Percentiles rank a stretch among this genome's conserved stretches.
Conservation (phyloP, 305 asterid species). For the Stenogyne calaminthoides region DNA sequence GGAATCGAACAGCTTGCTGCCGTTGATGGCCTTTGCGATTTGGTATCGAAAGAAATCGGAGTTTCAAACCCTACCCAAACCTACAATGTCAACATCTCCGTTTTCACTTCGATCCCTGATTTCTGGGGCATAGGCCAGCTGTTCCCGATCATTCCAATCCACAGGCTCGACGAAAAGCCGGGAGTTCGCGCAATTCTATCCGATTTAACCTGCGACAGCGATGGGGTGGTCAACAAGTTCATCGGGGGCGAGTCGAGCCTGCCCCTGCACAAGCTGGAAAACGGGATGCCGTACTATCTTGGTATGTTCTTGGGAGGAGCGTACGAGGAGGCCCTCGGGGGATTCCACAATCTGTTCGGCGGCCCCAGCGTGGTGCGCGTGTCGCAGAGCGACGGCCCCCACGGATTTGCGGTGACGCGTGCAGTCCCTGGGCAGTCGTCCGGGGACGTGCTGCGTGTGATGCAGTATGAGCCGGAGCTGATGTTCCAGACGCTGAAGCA, state of each 20-base stretch:
- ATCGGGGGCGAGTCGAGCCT: constrained; percentile 91
- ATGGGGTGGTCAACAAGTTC: constrained; percentile 88
- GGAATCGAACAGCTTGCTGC: constrained; percentile 85
- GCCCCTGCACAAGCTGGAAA: constrained; percentile 69
- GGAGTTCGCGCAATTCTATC: constrained; percentile 62
- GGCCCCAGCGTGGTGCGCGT: constrained; percentile 89
- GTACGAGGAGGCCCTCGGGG: constrained; percentile 93
- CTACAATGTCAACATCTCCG: constrained; percentile 75
- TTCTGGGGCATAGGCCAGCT: constrained; percentile 92
- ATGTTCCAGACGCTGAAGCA: constrained; percentile 93
- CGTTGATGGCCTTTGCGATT: constrained; percentile 80
- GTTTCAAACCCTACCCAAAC: constrained; percentile 60
- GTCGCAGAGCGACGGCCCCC: constrained; percentile 81
- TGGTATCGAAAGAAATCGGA: constrained; percentile 67
- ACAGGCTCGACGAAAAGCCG: constrained; percentile 79
- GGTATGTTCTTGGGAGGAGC: constrained; percentile 99
- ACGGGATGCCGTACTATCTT: constrained; percentile 55
- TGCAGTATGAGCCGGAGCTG: constrained; percentile 94
- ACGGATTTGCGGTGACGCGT: constrained; percentile 76
- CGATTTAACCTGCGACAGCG: constrained; percentile 95
- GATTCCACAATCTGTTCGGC: constrained; percentile 92
- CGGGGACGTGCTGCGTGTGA: constrained; percentile 80
- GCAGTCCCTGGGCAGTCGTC: constrained; percentile 85
- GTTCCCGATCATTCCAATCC: constrained; percentile 90
- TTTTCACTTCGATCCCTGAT: constrained; percentile 96